Evolutionary conservation across 768 basidiomycete genomes (phyloP).

Genomic region (Bullera alba): DNA sequence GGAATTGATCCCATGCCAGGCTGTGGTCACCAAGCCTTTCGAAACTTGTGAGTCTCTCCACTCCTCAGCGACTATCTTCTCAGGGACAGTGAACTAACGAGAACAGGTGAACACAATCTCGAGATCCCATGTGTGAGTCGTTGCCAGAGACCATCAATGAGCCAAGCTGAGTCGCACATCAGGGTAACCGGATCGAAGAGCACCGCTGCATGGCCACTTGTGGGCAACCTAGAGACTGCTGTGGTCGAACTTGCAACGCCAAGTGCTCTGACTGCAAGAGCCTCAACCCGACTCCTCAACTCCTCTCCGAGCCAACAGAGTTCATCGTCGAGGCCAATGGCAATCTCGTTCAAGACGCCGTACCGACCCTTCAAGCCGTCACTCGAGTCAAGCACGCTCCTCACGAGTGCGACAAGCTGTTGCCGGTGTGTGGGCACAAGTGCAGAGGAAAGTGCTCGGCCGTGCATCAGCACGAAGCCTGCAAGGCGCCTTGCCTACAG

Average conservation of each 20-base stretch:
- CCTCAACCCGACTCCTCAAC: background rate
- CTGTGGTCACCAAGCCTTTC: no score
- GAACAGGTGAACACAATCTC: constrained; percentile 2
- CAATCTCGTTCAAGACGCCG: background rate
- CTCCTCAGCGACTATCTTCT: no score
- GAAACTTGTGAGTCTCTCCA: no score
- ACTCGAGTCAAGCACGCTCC: background rate
- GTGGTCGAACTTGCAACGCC: constrained; percentile 8
- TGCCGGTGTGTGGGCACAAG: constrained; percentile 32
- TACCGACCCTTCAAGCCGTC: background rate
- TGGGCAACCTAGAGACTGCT: constrained; percentile 54
- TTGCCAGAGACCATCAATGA: no score
- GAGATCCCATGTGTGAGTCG: background rate
- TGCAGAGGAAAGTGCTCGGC: constrained; percentile 53
- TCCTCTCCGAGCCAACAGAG: background rate
- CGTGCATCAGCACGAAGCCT: constrained; percentile 52
- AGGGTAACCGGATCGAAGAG: constrained; percentile 1
- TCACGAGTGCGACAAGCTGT: background rate
- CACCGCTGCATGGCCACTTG: constrained; percentile 45
- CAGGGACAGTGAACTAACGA: no score
- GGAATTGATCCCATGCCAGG: no score
- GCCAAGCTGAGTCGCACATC: no score
- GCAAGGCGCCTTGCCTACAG: constrained; percentile 55
- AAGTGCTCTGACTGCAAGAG: constrained; percentile 27
- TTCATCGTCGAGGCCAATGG: background rate